These are phyloP conservation scores for Cucurbita maxima DNA, from an alignment of 306 rosid genomes.

Conservation along the genomic window DNA sequence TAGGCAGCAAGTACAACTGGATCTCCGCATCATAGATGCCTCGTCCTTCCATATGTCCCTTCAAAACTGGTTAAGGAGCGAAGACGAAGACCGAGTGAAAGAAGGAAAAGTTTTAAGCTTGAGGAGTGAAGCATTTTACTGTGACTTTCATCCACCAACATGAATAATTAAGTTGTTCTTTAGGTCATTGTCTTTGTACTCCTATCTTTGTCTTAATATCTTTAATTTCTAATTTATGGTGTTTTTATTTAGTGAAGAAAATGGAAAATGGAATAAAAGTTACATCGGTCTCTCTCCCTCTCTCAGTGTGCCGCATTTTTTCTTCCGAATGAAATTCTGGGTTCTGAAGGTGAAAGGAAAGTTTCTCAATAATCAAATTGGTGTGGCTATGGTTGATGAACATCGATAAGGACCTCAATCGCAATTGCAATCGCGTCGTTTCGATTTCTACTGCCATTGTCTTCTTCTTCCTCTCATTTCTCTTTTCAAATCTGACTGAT, in stretches of 20 bases:
- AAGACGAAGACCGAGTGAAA: too few relatives aligned
- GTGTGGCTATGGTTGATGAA: not conserved
- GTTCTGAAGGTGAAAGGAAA: not conserved
- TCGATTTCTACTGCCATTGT: not conserved
- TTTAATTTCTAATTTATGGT: not conserved
- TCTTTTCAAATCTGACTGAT: not conserved
- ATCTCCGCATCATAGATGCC: too few relatives aligned
- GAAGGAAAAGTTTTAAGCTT: too few relatives aligned
- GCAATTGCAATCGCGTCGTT: not conserved
- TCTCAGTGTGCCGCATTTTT: not conserved
- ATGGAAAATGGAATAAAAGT: not conserved
- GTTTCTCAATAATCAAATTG: not conserved
- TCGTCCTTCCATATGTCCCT: too few relatives aligned
- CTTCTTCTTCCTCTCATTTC: not conserved
- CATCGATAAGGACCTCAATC: not conserved
- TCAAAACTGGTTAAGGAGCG: too few relatives aligned
- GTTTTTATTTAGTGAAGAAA: not conserved
- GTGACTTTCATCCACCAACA: too few relatives aligned
- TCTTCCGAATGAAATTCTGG: not conserved
- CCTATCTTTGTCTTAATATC: too few relatives aligned
- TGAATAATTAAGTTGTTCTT: too few relatives aligned
- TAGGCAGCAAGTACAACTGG: too few relatives aligned
- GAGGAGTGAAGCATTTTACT: too few relatives aligned
- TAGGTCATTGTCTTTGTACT: too few relatives aligned
- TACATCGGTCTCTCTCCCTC: not conserved